Evolutionary conservation across 768 basidiomycete species (phyloP).

Genomic region (Hygrophorus russula): DNA sequence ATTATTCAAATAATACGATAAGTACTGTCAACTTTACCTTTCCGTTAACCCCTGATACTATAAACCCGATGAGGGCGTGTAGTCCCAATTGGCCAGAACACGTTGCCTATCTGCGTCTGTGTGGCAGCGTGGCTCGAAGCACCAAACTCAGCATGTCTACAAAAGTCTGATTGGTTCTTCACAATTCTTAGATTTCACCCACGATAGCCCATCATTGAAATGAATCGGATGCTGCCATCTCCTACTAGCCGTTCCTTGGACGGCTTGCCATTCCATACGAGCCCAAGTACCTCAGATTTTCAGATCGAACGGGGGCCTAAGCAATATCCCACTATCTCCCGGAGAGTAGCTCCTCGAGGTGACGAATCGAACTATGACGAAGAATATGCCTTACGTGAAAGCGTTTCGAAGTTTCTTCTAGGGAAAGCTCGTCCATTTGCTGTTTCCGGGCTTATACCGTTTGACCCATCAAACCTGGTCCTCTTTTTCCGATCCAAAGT

Average conservation of each 20-base stretch:
- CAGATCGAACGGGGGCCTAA: constrained; percentile 50
- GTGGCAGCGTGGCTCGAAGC: too few relatives aligned
- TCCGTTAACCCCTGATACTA: too few relatives aligned
- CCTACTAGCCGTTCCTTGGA: background rate
- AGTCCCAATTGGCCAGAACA: too few relatives aligned
- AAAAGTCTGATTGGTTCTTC: too few relatives aligned
- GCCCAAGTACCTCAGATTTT: constrained; percentile 39
- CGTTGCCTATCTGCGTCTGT: too few relatives aligned
- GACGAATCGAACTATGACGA: constrained; percentile 28
- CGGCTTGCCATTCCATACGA: background rate
- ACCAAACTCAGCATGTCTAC: too few relatives aligned
- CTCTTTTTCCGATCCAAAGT: constrained; percentile 78
- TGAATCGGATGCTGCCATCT: background rate
- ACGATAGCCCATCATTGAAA: too few relatives aligned
- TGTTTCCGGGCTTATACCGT: constrained; percentile 55
- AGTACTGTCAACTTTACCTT: too few relatives aligned
- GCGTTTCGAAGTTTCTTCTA: constrained; percentile 41
- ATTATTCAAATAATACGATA: too few relatives aligned
- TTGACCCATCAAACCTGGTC: constrained; percentile 55
- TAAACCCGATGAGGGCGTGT: too few relatives aligned
- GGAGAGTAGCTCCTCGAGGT: constrained; percentile 18
- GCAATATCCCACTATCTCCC: constrained; percentile 22
- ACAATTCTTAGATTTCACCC: too few relatives aligned
- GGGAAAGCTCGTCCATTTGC: constrained; percentile 55
- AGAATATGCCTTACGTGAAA: constrained; percentile 42